A percentile compares a stretch with the other conserved stretches of the same genome.
phyloP scores from a whole-genome alignment of 176 grass and related monocot genomes.

The Typha latifolia region DNA sequence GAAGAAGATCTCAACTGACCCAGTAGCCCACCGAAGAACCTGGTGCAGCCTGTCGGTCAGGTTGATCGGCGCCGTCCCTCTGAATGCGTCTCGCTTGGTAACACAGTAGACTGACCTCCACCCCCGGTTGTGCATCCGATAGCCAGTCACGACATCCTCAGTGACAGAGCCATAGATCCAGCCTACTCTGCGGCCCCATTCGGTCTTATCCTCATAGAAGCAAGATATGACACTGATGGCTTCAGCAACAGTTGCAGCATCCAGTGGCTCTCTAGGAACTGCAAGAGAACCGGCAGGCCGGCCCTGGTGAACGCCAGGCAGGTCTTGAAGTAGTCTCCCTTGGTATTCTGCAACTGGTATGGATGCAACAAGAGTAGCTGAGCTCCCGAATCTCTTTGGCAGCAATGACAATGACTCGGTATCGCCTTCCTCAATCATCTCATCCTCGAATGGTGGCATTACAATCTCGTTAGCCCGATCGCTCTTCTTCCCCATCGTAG shows the following conservation, averaged over 20 bases:
- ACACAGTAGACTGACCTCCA: conserved; percentile 96
- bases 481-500: conserved; percentile 73
- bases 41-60: conserved; percentile 81
- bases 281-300: conserved; percentile 65
- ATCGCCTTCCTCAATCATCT: conserved; percentile 32
- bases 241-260: conserved; percentile 66
- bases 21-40: conserved; percentile 93
- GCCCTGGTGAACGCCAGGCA: conserved; percentile 56
- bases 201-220: conserved; percentile 92
- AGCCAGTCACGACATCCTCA: conserved; percentile 95
- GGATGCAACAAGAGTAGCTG: conserved; percentile 49
- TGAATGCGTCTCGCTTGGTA: conserved; percentile 67
- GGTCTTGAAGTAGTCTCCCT: conserved; percentile 70
- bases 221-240: conserved; percentile 84
- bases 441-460: conserved; percentile 53
- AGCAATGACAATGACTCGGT: conserved; percentile 52
- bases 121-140: conserved; percentile 93
- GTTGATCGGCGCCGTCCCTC: conserved; percentile 90
- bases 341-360: conserved; percentile 92
- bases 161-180: conserved; percentile 98
- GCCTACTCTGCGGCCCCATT: conserved; percentile 77
- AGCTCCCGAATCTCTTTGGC: conserved; percentile 69
- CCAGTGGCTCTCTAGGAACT: conserved; percentile 75
- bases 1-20: conserved; percentile 99
- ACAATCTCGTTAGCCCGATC: conserved; percentile 48